Base-by-base conservation (phyloP, 192 early-diverging fungal species). In the Coemansia sp. region DNA sequence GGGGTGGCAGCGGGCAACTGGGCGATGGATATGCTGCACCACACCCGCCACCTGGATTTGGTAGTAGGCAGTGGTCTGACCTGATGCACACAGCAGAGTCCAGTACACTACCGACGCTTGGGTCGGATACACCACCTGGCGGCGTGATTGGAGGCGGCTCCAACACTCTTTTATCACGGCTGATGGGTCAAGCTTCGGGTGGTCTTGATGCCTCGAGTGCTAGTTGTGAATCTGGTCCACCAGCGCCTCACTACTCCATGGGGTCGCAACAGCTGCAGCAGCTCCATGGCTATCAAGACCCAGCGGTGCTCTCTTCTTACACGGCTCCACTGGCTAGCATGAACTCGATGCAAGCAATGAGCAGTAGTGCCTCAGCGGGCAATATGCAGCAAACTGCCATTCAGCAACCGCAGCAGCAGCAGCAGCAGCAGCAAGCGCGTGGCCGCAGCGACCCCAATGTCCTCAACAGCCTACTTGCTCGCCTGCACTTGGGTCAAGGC, bases 41-140 rank as follows among this genome's bases (percentile, higher is more conserved):
- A 11, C 63, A 70, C 40, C 69, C 72, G 31, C 77, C 77, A 28
- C 77, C 77, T 40, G 77, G 77, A 2, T 74, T 80, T 74, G 72
- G 66, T 26, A 48, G 67, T 10, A 39, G 59, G 35, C 60, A 66
- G 34, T 60, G 61, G 20, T 37, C 59, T 0, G 63, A 62, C 21
- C 40, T 57, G 6, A 6, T 65, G 50, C 65, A 39, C n/a, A 34
- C 34, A 24, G 26, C 59, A 10, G 76, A 70, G 26, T 21, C 45
- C 18, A 48, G 56, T 16, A 11, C 71, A 16, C 60, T 56, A 10
- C 38, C 65, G 34, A 62, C 57, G 6, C 63, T 69, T 59, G 62
- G 31, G 1, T 39, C 65, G 2, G 56, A 55, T 0, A 51, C 61
- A 4, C 33, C 67, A 18, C 53, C 65, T 21, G 42, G 23, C 18